Evolutionary conservation across 352 stramenopile species (phyloP).

Genomic region (Globisporangium echinulatum): DNA sequence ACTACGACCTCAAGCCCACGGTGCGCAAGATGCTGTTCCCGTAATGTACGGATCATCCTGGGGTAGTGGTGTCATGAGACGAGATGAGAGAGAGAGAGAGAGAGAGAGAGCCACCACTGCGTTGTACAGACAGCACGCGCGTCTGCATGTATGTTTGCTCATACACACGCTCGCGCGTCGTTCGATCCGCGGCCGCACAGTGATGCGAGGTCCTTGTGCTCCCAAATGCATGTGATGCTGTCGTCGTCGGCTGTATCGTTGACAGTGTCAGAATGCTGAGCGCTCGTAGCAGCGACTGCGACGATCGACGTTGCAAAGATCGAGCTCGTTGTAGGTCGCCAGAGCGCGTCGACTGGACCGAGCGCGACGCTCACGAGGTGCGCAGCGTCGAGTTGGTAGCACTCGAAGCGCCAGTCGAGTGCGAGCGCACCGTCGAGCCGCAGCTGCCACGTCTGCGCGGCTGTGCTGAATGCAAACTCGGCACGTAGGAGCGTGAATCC

Average conservation of each 20-base stretch:
- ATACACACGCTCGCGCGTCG: not conserved
- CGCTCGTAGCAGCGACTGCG: not conserved
- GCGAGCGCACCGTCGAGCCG: slow-evolving; percentile 30
- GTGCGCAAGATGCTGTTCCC: slow-evolving; percentile 80
- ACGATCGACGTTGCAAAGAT: slow-evolving; percentile 21
- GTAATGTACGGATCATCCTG: too few species aligned
- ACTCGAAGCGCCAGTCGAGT: slow-evolving; percentile 38
- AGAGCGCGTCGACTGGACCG: slow-evolving; percentile 36
- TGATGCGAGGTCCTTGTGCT: slow-evolving; percentile 7
- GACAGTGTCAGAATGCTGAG: too few species aligned
- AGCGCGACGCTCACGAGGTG: slow-evolving; percentile 46
- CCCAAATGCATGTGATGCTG: not conserved
- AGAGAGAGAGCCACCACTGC: too few species aligned
- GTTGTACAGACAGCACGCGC: not conserved
- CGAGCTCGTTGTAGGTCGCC: slow-evolving; percentile 35
- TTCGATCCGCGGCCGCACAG: not conserved
- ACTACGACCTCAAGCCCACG: slow-evolving; percentile 78
- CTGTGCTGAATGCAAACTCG: slow-evolving; percentile 27
- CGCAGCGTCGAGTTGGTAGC: slow-evolving; percentile 17
- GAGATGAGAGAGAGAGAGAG: too few species aligned
- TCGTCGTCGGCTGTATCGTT: not conserved
- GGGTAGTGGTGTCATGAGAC: slow-evolving; percentile 22
- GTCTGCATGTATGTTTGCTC: not conserved
- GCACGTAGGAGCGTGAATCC: slow-evolving; percentile 48
- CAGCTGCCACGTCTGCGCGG: slow-evolving; percentile 26